phyloP scores from a whole-genome alignment of 2,329 filamentous ascomycete species.

The Colletotrichum cuscutae region DNA sequence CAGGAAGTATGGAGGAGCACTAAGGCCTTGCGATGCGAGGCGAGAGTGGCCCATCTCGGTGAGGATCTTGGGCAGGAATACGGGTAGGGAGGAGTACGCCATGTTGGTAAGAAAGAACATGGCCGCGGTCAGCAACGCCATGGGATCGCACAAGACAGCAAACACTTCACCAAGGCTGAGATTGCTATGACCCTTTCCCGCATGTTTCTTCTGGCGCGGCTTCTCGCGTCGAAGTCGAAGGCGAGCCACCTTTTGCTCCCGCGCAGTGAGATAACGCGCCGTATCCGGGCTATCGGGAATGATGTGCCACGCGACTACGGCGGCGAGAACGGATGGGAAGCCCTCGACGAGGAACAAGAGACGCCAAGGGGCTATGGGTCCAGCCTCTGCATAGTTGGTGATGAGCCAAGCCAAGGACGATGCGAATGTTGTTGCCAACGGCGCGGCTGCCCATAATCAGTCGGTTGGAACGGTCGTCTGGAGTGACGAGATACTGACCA shows the following conservation, averaged over 20 bases:
- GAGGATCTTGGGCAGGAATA: constrained; percentile 87
- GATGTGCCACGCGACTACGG: constrained; percentile 77
- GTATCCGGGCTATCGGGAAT: constrained; percentile 80
- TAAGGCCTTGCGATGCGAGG: constrained; percentile 78
- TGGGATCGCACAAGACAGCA: constrained; percentile 71
- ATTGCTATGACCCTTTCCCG: constrained; percentile 42
- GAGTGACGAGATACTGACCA: constrained; percentile 50
- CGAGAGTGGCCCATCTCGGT: constrained; percentile 78
- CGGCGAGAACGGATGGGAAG: constrained; percentile 82
- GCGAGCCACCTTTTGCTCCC: constrained; percentile 76
- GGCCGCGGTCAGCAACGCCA: constrained; percentile 77
- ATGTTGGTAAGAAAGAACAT: constrained; percentile 93
- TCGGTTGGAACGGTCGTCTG: not conserved
- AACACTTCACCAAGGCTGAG: constrained; percentile 68
- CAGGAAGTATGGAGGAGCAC: constrained; percentile 83
- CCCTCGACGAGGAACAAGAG: constrained; percentile 86
- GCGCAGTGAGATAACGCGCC: constrained; percentile 70
- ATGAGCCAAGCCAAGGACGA: constrained; percentile 84
- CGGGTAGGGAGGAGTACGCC: constrained; percentile 86
- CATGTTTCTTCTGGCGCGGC: constrained; percentile 32
- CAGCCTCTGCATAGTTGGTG: constrained; percentile 70
- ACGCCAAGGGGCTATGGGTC: constrained; percentile 85
- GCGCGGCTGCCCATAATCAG: constrained; percentile 74
- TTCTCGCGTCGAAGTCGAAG: constrained; percentile 71
- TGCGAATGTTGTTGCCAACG: constrained; percentile 83